Evolutionary conservation across 1,284 basidiomycete genomes (phyloP), one percentile per base, ranked within the genome.

Genomic region (Stereum hirsutum): DNA sequence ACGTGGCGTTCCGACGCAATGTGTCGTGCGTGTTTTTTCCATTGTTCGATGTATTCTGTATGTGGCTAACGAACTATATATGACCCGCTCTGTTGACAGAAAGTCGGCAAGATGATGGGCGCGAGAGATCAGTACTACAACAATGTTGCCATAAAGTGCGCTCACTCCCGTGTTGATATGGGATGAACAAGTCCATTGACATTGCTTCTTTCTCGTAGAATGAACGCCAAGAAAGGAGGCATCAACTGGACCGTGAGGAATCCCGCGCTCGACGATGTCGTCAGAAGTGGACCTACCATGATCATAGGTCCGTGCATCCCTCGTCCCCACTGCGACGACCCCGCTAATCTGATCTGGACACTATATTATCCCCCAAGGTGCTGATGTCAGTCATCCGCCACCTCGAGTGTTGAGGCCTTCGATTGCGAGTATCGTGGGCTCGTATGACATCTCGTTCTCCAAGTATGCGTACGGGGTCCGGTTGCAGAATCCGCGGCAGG

Each of bases 341-440:
- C 31, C 44, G 42, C 17, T 44, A 42, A 5, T 40, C 31, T 19
- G 44, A 28, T 35, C 33, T 25, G 21, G 11, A 32, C 4, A 7
- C n/a, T n/a, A 33, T 41, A 24, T 8, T n/a, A 8, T 8, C n/a
- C 8, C n/a, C n/a, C 37, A n/a, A 74, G 70, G 75, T 36, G 69
- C 70, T 0, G 75, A 78, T 52, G 73, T 74, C 2, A 60, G 66
- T 3, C 74, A 77, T 47, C 68, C 73, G 1, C 64, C 63, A 0
- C 68, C 73, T 19, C 70, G 73, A 1, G 46, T 60, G 2, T 44
- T 49, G 6, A 57, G 64, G 14, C 78, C 78, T 0, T 80, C 78
- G 0, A 64, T 78, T 3, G 61, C 75, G 0, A 62, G 68, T n/a
- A 48, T 80, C 0, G 77, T 79, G 0, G 72, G 65, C 5, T 78